phyloP scores from a whole-genome alignment of 2,329 filamentous ascomycete genomes.

The Xylaria sp. region DNA sequence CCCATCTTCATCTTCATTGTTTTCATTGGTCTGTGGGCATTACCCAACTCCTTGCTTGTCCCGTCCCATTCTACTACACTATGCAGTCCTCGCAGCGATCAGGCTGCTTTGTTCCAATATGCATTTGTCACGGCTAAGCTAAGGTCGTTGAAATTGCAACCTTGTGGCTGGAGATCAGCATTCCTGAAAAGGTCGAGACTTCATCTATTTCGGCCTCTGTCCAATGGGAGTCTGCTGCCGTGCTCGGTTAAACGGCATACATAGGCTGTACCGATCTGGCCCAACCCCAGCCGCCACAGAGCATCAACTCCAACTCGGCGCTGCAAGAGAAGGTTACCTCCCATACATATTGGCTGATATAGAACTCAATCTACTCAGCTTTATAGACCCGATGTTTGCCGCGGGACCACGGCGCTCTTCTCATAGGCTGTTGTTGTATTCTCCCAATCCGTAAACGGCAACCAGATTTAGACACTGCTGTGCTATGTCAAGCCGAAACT shows the following conservation, averaged over 20 bases:
- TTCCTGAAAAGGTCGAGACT: conserved; percentile 21
- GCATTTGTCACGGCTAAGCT: conserved; percentile 29
- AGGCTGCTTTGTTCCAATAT: conserved; percentile 21
- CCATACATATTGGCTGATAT: conserved; percentile 17
- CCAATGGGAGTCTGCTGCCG: conserved; percentile 26
- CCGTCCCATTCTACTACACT: background rate
- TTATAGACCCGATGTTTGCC: conserved; percentile 10
- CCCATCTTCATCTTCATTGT: no score
- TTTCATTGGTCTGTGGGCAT: background rate
- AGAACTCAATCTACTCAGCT: conserved; percentile 31
- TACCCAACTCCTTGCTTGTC: conserved; percentile 2
- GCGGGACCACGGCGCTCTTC: conserved; percentile 11
- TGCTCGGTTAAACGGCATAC: conserved; percentile 31
- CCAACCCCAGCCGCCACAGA: conserved; percentile 20
- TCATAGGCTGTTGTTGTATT: conserved; percentile 27
- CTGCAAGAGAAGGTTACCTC: conserved; percentile 21
- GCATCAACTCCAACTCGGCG: conserved; percentile 20
- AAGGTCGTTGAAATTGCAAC: conserved; percentile 27
- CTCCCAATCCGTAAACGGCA: conserved; percentile 17
- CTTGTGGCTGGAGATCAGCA: conserved; percentile 35
- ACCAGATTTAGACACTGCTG: conserved; percentile 22
- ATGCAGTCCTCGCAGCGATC: background rate
- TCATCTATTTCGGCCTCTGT: conserved; percentile 5
- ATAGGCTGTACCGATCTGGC: conserved; percentile 34
- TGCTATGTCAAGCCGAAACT: conserved; percentile 22